Percentiles rank a stretch among this genome's conserved stretches.
Conservation (phyloP, 2,329 filamentous ascomycete genomes). For the Apiospora kogelbergensis region DNA sequence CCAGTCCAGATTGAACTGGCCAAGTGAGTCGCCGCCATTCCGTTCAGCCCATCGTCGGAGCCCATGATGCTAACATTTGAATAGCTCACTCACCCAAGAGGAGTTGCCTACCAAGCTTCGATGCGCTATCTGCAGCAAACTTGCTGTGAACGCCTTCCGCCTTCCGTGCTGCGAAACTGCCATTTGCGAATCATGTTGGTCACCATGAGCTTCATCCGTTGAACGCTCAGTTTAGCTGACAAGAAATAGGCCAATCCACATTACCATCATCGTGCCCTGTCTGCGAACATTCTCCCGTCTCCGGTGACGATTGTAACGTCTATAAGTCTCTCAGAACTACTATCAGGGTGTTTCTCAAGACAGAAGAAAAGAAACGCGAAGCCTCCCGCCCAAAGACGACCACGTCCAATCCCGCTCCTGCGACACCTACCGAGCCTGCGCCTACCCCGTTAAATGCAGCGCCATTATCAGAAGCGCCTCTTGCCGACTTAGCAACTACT, state of each 20-base stretch:
- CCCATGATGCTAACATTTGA: slow-evolving; percentile 16
- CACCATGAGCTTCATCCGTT: not conserved
- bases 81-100: slow-evolving; percentile 73
- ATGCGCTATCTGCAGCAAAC: slow-evolving; percentile 89
- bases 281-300: slow-evolving; percentile 88
- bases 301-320: slow-evolving; percentile 80
- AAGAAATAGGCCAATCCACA: slow-evolving; percentile 68
- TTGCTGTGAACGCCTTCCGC: slow-evolving; percentile 87
- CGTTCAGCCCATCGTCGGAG: not conserved
- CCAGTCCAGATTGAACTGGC: slow-evolving; percentile 60
- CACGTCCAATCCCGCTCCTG: slow-evolving; percentile 38
- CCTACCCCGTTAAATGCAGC: not conserved
- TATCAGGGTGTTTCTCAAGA: slow-evolving; percentile 86
- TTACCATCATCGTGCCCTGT: slow-evolving; percentile 82
- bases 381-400: slow-evolving; percentile 53
- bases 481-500: slow-evolving; percentile 15
- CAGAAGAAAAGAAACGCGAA: slow-evolving; percentile 85
- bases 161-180: slow-evolving; percentile 93
- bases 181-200: slow-evolving; percentile 82
- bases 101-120: slow-evolving; percentile 95
- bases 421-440: not conserved
- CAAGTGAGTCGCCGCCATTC: slow-evolving; percentile 40
- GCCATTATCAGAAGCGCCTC: slow-evolving; percentile 20
- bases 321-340: slow-evolving; percentile 92
- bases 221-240: slow-evolving; percentile 15